Evolutionary conservation across 768 basidiomycete genomes (phyloP).

Genomic region (Russula abietina): DNA sequence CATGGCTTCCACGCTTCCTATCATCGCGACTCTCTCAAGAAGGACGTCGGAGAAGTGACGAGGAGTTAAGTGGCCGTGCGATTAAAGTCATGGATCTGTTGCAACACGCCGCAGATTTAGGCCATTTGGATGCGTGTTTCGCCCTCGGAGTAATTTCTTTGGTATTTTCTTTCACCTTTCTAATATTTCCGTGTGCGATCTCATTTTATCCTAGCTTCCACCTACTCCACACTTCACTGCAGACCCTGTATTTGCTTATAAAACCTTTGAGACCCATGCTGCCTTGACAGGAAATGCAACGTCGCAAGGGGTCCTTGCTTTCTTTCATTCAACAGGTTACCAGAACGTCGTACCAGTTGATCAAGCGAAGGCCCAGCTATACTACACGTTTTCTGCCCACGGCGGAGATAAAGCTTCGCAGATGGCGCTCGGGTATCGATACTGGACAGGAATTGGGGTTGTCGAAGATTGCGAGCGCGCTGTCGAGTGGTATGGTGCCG

Average conservation of each 20-base stretch:
- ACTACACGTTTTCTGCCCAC: constrained; percentile 91
- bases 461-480: constrained; percentile 80
- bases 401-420: constrained; percentile 82
- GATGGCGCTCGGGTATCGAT: constrained; percentile 89
- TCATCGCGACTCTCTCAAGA: constrained; percentile 39
- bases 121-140: constrained; percentile 67
- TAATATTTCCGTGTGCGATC: background rate
- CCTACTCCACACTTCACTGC: constrained; percentile 60
- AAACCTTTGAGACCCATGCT: constrained; percentile 60
- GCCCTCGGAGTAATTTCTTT: constrained; percentile 60
- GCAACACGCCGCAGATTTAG: constrained; percentile 75
- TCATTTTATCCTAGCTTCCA: constrained; percentile 49
- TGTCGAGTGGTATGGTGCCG: constrained; percentile 82
- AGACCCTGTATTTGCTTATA: constrained; percentile 57
- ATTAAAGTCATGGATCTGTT: constrained; percentile 78
- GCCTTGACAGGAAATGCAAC: constrained; percentile 72
- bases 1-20: constrained; percentile 44
- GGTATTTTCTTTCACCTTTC: constrained; percentile 34
- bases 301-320: constrained; percentile 79
- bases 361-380: constrained; percentile 79
- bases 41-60: constrained; percentile 46
- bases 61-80: constrained; percentile 63
- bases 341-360: constrained; percentile 54
- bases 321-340: constrained; percentile 87
- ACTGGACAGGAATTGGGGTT: constrained; percentile 94